These are phyloP conservation scores for Bacidia rubella DNA, from an alignment of 495 filamentous ascomycete genomes.

Conservation along the genomic window DNA sequence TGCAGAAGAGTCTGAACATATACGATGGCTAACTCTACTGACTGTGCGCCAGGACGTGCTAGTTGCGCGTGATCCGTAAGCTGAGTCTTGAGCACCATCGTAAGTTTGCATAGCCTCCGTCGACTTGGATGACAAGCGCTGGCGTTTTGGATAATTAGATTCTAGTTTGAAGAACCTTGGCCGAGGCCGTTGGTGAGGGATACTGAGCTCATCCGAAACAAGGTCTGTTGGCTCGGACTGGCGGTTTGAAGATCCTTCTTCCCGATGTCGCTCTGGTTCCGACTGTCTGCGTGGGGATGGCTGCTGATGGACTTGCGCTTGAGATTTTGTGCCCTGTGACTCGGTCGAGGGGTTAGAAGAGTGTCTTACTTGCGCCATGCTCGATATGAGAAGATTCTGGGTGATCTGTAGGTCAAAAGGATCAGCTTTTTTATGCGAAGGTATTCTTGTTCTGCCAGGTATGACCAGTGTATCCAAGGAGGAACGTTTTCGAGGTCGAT, in stretches of 20 bases:
- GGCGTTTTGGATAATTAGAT: not conserved
- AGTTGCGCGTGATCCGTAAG: conserved; percentile 13
- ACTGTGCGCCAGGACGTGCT: conserved; percentile 19
- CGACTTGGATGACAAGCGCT: not conserved
- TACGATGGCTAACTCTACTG: conserved; percentile 15
- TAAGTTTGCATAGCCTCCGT: conserved; percentile 1
- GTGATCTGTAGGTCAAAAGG: conserved; percentile 14
- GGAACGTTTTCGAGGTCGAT: conserved; percentile 6
- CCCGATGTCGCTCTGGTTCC: no score
- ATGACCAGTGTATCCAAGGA: conserved; percentile 16
- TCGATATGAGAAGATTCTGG: conserved; percentile 14
- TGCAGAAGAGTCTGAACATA: conserved; percentile 14
- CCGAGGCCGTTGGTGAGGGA: not conserved
- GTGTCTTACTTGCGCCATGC: conserved; percentile 1
- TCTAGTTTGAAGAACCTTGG: not conserved
- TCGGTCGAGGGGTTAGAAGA: conserved; percentile 2
- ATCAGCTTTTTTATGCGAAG: conserved; percentile 12
- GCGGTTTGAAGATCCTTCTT: no score
- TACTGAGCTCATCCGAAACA: not conserved
- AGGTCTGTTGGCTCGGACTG: not conserved
- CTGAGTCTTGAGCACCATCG: conserved; percentile 9
- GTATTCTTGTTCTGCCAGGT: conserved; percentile 13
- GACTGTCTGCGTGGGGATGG: not conserved
- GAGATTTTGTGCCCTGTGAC: not conserved
- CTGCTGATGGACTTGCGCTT: not conserved